phyloP scores from a whole-genome alignment of 495 filamentous ascomycete genomes.

The Xylaria sp. region DNA sequence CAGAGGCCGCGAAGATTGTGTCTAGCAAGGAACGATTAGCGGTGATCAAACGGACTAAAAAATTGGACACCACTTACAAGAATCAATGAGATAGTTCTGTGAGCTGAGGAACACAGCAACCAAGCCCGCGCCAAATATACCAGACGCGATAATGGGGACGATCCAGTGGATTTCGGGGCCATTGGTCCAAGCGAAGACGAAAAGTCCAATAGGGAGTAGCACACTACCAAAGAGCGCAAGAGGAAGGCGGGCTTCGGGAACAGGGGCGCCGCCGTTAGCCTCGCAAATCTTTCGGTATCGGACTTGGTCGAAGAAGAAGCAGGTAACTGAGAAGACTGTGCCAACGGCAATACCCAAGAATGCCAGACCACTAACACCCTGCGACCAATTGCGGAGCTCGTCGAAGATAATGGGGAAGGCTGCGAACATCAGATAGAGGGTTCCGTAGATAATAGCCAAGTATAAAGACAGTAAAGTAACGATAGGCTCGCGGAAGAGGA shows the following conservation, averaged over 20 bases:
- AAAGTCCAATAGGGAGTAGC: constrained; percentile 72
- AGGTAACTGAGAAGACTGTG: constrained; percentile 63
- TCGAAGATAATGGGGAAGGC: constrained; percentile 78
- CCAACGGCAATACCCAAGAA: constrained; percentile 76
- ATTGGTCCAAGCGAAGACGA: constrained; percentile 76
- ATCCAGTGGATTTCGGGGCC: constrained; percentile 70
- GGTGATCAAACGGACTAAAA: background rate
- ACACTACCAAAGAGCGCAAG: constrained; percentile 72
- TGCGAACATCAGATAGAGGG: constrained; percentile 81
- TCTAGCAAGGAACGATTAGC: constrained; percentile 35
- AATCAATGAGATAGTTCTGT: constrained; percentile 74
- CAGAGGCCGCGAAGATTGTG: constrained; percentile 75
- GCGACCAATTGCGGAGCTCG: constrained; percentile 66
- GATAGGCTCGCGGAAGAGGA: constrained; percentile 79
- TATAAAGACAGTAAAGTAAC: constrained; percentile 72
- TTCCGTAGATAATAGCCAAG: constrained; percentile 71
- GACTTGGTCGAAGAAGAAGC: constrained; percentile 68
- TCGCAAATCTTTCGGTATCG: constrained; percentile 61
- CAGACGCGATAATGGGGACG: constrained; percentile 67
- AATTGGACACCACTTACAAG: constrained; percentile 39
- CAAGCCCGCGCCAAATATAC: constrained; percentile 77
- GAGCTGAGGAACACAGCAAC: constrained; percentile 71
- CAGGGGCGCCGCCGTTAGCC: constrained; percentile 54
- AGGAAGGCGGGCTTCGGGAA: constrained; percentile 77
- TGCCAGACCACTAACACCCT: constrained; percentile 70